Conservation (phyloP, 179 eudicot species). For the Gypsophila paniculata region DNA sequence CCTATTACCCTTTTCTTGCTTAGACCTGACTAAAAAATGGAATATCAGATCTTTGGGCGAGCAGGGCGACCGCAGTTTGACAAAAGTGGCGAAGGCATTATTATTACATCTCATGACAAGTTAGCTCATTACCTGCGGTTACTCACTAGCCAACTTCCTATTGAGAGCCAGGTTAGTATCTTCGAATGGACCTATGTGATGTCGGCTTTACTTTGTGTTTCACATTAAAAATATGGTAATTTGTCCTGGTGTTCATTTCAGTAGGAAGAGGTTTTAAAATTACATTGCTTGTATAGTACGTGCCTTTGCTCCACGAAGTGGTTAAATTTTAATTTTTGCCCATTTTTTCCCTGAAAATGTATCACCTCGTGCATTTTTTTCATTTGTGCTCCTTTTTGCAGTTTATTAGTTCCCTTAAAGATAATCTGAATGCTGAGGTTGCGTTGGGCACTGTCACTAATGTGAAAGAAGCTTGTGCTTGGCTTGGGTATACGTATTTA, state of each 20-base stretch:
- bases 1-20: background rate
- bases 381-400: slow-evolving; percentile 32
- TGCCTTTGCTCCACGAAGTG: background rate
- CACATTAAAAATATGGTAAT: background rate
- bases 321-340: background rate
- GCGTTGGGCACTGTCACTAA: slow-evolving; percentile 97
- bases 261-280: slow-evolving; percentile 3
- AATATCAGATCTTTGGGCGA: slow-evolving; percentile 85
- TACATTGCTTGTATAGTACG: background rate
- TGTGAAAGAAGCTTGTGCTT: slow-evolving; percentile 99
- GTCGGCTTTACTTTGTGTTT: background rate
- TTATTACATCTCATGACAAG: slow-evolving; percentile 89
- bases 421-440: slow-evolving; percentile 98
- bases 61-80: slow-evolving; percentile 99
- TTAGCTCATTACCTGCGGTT: slow-evolving; percentile 85
- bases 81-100: slow-evolving; percentile 99
- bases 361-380: background rate
- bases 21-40: slow-evolving; percentile 10
- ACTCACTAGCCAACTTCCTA: slow-evolving; percentile 93
- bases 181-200: slow-evolving; percentile 6
- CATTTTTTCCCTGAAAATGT: background rate
- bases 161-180: slow-evolving; percentile 81
- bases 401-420: slow-evolving; percentile 94
- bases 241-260: background rate
- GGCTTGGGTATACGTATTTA: slow-evolving; percentile 98